Base-by-base conservation (phyloP, 805 yeast genomes). In the Candida coquimbonensis region DNA sequence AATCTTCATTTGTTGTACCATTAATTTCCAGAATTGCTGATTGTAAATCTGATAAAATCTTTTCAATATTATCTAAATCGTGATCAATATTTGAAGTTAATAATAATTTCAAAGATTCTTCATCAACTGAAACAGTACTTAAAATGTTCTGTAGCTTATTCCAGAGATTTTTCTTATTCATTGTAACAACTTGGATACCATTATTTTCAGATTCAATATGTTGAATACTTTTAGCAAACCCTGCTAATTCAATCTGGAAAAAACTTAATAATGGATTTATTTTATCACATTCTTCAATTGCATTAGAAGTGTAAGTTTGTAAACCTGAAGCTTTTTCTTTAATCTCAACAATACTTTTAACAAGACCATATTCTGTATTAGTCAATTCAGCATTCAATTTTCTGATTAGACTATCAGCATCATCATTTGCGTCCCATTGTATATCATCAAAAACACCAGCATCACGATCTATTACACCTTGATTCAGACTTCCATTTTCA, bases 171-270 rank as follows among this genome's bases (percentile, higher is more conserved):
- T 86, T 87, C 62, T 85, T 86, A 64, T 90, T 90, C 38, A 87
- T 80, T 6, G 91, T 78, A 53, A 81, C 82, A 7, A 90, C 83
- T 63, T 90, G 96, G 16, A 88, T 64, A 41, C 96, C 96, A 54
- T 83, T 79, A 3, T 90, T 81, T 58, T 83, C 85, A 33, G 72
- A 70, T 57, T 88, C 96, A 37, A 89, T 80, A 43, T 73, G 76
- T 39, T 77, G 74, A 42, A 90, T 78, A 49, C 85, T 91, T 4
- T 78, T 78, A 13, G 81, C 75, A 34, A 87, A 76, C 3, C 81
- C 74, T 13, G 80, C 72, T 41, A 83, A 63, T 50, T 82, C 86
- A 51, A 81, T 80, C 14, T 78, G 70, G 51, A 80, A 80, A 31
- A 75, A 66, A 3, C 79, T 73, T 44, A 83, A 62, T 14, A 74